Conservation (phyloP, 2,329 filamentous ascomycete species). For the Drechslerella coelobrocha region DNA sequence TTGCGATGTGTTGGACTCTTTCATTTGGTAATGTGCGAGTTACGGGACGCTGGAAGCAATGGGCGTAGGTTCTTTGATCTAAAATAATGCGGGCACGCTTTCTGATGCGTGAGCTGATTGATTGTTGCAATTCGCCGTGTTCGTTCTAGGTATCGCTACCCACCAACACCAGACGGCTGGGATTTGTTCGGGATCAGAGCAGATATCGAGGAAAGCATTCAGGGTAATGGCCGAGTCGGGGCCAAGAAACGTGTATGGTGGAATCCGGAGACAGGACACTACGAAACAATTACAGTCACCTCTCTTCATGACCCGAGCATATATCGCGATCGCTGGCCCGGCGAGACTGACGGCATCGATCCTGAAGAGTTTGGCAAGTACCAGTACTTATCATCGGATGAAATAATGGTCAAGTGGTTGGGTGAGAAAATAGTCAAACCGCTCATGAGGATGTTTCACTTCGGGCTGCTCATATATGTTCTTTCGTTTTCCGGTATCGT, state of each 20-base stretch:
- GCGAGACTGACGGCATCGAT: conserved; percentile 35
- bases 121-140: too few species aligned
- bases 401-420: conserved; percentile 18
- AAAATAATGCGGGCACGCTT: too few species aligned
- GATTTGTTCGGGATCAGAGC: conserved; percentile 30
- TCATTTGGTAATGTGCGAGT: neutral
- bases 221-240: conserved; percentile 1
- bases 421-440: conserved; percentile 34
- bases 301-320: conserved; percentile 17
- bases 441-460: conserved; percentile 23
- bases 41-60: conserved; percentile 15
- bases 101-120: too few species aligned
- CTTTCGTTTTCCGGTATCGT: conserved; percentile 7
- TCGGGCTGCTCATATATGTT: neutral
- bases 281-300: conserved; percentile 23
- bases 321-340: conserved; percentile 18
- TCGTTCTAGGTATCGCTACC: conserved; percentile 23
- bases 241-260: conserved; percentile 25
- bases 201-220: neutral
- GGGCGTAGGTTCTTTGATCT: conserved; percentile 20
- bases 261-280: conserved; percentile 11
- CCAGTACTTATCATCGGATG: conserved; percentile 19
- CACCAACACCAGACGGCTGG: conserved; percentile 8
- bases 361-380: conserved; percentile 32
- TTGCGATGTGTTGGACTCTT: neutral